phyloP scores from a whole-genome alignment of 805 yeast genomes.

The Pichia ethanolica region DNA sequence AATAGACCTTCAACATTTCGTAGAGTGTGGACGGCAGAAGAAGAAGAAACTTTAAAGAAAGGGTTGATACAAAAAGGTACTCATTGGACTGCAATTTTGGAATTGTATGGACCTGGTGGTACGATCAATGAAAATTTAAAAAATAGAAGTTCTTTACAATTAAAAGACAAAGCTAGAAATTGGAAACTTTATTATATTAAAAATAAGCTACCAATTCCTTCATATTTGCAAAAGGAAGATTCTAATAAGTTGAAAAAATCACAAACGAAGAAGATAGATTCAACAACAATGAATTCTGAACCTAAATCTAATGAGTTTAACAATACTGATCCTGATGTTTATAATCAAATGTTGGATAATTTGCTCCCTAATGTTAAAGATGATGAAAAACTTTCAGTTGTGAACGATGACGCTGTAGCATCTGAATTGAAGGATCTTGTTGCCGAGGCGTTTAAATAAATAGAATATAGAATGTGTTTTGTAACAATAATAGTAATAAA shows the following conservation, averaged over 20 bases:
- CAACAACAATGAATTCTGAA: neutral
- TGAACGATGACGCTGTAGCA: slow-evolving; percentile 17
- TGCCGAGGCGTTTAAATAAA: slow-evolving; percentile 27
- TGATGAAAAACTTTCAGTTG: neutral
- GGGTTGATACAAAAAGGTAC: slow-evolving; percentile 86
- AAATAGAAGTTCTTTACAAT: slow-evolving; percentile 83
- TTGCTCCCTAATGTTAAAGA: slow-evolving; percentile 1
- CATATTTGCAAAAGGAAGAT: slow-evolving; percentile 73
- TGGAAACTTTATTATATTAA: slow-evolving; percentile 86
- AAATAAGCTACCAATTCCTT: slow-evolving; percentile 70
- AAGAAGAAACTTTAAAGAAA: slow-evolving; percentile 73
- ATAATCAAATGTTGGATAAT: slow-evolving; percentile 18
- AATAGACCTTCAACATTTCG: slow-evolving; percentile 34
- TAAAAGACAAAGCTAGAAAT: slow-evolving; percentile 94
- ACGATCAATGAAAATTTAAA: slow-evolving; percentile 73
- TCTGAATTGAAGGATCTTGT: slow-evolving; percentile 28
- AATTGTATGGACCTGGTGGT: slow-evolving; percentile 93
- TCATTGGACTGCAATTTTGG: slow-evolving; percentile 87
- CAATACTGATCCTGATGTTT: slow-evolving; percentile 12
- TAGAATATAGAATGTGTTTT: too few species aligned
- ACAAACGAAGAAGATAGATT: too few species aligned
- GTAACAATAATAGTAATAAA: too few species aligned
- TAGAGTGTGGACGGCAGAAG: slow-evolving; percentile 81
- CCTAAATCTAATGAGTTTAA: neutral
- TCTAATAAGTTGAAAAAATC: slow-evolving; percentile 30